These are phyloP conservation scores for Colletotrichum destructivum DNA, from an alignment of 2,329 filamentous ascomycete species.

Conservation along the genomic window DNA sequence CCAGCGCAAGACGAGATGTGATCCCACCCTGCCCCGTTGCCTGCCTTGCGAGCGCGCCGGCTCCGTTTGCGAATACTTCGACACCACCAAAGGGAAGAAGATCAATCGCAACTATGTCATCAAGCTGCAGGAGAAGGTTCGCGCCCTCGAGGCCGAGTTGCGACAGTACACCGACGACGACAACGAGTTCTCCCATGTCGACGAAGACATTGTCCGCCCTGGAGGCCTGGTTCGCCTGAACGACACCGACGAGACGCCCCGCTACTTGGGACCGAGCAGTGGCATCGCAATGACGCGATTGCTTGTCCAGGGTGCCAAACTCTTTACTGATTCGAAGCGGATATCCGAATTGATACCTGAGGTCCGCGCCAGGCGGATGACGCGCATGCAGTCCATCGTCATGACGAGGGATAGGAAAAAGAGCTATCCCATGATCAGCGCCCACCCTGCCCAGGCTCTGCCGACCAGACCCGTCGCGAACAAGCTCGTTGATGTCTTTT, in stretches of 20 bases:
- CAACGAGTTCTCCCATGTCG: conserved; percentile 76
- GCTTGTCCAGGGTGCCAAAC: conserved; percentile 96
- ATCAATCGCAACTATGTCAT: conserved; percentile 95
- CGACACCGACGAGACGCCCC: conserved; percentile 86
- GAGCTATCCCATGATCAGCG: conserved; percentile 91
- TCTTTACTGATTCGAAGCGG: conserved; percentile 89
- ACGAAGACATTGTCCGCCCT: conserved; percentile 88
- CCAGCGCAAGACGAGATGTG: conserved; percentile 97
- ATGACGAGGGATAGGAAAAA: conserved; percentile 77
- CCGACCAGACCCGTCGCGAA: conserved; percentile 83
- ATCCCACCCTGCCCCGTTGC: conserved; percentile 92
- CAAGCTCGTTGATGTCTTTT: conserved; percentile 86
- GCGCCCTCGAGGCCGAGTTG: conserved; percentile 85
- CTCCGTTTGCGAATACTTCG: conserved; percentile 94
- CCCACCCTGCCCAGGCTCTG: conserved; percentile 81
- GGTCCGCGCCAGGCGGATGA: conserved; percentile 70
- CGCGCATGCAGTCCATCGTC: conserved; percentile 72
- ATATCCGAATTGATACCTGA: conserved; percentile 94
- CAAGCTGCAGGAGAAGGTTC: conserved; percentile 88
- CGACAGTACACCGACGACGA: conserved; percentile 85
- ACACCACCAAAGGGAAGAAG: conserved; percentile 87
- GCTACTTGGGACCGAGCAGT: conserved; percentile 93
- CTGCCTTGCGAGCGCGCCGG: conserved; percentile 93
- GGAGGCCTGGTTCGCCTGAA: conserved; percentile 88
- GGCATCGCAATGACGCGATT: conserved; percentile 95